Percentiles rank a stretch among this genome's conserved stretches.
Conservation (phyloP, 345 rosid species). For the Salix brachista region DNA sequence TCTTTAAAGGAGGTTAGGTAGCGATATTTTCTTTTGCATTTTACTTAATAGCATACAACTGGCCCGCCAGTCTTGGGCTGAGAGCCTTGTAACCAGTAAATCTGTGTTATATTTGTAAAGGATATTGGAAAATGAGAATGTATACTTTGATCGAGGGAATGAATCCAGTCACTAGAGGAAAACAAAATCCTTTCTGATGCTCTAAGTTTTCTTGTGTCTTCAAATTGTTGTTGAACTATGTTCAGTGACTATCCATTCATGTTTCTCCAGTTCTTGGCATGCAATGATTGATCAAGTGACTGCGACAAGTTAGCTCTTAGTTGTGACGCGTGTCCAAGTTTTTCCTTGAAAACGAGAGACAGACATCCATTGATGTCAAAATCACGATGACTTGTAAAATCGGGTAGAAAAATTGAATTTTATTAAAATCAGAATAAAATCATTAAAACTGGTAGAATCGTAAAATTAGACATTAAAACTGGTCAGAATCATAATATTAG, state of each 20-base stretch:
- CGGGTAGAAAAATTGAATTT: no score
- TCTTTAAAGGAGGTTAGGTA: not conserved
- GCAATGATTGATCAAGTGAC: not conserved
- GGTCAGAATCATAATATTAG: no score
- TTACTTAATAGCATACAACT: not conserved
- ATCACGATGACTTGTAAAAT: no score
- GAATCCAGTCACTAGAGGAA: not conserved
- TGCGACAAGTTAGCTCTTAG: not conserved
- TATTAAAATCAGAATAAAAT: no score
- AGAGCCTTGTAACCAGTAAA: slow-evolving; percentile 8
- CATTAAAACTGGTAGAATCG: no score
- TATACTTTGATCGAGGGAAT: slow-evolving; percentile 3
- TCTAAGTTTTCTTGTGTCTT: not conserved
- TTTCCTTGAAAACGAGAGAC: not conserved
- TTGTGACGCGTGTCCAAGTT: not conserved
- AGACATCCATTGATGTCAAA: no score
- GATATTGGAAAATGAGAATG: not conserved
- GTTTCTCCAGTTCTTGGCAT: not conserved
- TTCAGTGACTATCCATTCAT: not conserved
- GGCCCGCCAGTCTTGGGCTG: not conserved
- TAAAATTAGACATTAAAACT: no score
- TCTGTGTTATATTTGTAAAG: slow-evolving; percentile 24
- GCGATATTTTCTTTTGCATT: not conserved
- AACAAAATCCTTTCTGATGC: not conserved
- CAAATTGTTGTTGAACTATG: not conserved